These are phyloP conservation scores for Solanum commersonii DNA, from an alignment of 257 asterid species.

Conservation along the genomic window DNA sequence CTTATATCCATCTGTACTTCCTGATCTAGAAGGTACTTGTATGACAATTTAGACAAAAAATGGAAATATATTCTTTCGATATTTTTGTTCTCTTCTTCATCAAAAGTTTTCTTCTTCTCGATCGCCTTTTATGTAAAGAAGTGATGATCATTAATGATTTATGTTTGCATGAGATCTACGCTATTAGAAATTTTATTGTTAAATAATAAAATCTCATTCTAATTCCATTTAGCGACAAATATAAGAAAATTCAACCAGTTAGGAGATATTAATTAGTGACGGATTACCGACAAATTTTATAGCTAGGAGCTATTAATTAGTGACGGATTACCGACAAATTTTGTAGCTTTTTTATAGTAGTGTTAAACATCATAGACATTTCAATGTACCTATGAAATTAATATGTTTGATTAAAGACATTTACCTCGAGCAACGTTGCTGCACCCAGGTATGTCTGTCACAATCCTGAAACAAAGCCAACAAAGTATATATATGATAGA, in stretches of 20 bases:
- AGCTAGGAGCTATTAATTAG: neutral
- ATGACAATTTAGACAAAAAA: neutral
- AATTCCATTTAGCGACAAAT: no score
- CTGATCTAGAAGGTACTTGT: neutral
- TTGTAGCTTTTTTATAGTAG: neutral
- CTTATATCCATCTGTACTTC: neutral
- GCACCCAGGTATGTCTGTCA: slow-evolving; percentile 69
- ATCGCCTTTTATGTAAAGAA: neutral
- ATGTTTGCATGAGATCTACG: neutral
- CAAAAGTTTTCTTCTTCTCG: neutral
- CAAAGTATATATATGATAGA: neutral
- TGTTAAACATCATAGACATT: neutral
- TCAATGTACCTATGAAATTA: neutral
- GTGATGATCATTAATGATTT: neutral
- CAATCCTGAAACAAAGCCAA: slow-evolving; percentile 33
- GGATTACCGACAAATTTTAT: no score
- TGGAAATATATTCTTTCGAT: neutral
- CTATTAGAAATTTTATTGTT: neutral
- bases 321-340: no score
- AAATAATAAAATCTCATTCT: no score
- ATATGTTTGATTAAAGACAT: no score
- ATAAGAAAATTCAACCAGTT: no score
- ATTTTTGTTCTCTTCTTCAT: neutral
- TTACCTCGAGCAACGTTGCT: slow-evolving; percentile 37
- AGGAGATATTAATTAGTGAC: no score